Base-by-base conservation (phyloP, 306 rosid species). In the Lathyrus tuberosus region DNA sequence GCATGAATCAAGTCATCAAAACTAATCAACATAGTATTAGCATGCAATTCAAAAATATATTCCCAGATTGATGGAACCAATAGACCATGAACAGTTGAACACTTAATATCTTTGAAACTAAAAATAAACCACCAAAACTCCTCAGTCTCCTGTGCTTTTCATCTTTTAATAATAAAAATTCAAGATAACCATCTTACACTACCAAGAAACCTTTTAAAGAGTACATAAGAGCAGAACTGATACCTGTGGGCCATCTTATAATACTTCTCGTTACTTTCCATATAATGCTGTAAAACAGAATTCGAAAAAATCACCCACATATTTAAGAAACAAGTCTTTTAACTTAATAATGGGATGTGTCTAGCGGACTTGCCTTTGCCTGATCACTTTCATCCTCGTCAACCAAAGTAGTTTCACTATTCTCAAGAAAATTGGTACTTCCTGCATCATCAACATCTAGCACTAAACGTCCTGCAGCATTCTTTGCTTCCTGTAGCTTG, bases 211-310 rank as follows among this genome's bases (percentile, higher is more conserved):
- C 37, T 35, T 37, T 56, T 40, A 52, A 38, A 5, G 37, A 80
- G 57, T 30, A 79, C 28, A 77, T 58, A 67, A 72, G 74, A 52
- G 54, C 74, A 64, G 67, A 61, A 67, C 30, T 1, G 30, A 54
- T 84, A 95, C 99, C 97, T 91, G 85, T 95, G 99, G 62, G 99
- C 99, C 99, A 95, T 95, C 95, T 83, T 28, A 81, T 95, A 95
- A 87, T 95, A 91, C 84, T 95, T 95, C 84, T 95, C 99, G 72
- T 95, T 95, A 87, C 99, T 95, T 80, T 91, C 99, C 95, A 86
- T 42, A 78, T 95, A 95, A 85, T 95, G 99, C 99, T 95, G 97
- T 59, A 78, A 80, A 74, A 68, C 70, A 63, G 65, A 87, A 43
- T 62, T 10, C 24, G 63, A 73, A 75, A 16, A 72, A 58, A 78